Evolutionary conservation across 768 basidiomycete species (phyloP).

Genomic region (Russula sp.): DNA sequence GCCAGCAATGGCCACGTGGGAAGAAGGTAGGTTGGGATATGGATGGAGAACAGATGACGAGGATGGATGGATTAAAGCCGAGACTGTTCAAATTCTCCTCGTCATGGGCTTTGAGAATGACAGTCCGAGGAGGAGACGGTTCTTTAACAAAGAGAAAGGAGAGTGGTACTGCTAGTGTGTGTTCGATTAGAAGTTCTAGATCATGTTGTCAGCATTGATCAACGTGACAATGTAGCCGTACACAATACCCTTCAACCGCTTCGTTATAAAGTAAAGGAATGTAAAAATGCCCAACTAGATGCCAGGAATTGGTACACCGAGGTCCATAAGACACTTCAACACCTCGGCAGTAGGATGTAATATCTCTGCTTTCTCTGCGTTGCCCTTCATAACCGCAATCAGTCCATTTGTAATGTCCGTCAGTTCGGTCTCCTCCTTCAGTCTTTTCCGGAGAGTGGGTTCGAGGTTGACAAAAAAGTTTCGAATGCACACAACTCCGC

Average conservation of each 20-base stretch:
- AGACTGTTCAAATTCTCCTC: too few relatives aligned
- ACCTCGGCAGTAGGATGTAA: conserved; percentile 45
- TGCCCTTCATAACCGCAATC: conserved; percentile 39
- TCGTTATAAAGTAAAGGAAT: not conserved
- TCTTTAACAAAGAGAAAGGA: not conserved
- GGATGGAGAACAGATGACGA: not conserved
- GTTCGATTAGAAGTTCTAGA: not conserved
- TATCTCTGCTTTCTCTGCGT: conserved; percentile 34
- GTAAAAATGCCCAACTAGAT: not conserved
- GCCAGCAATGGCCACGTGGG: not conserved
- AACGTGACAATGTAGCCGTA: not conserved
- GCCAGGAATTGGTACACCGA: conserved; percentile 11
- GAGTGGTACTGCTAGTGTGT: not conserved
- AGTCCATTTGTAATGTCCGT: conserved; percentile 50
- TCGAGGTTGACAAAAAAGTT: conserved; percentile 52
- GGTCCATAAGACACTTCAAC: conserved; percentile 36
- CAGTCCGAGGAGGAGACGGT: not conserved
- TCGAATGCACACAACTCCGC: conserved; percentile 66
- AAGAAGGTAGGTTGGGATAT: not conserved
- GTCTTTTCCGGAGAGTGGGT: conserved; percentile 31
- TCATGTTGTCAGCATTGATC: not conserved
- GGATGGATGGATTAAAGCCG: not conserved
- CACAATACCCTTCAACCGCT: not conserved
- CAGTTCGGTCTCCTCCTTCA: conserved; percentile 46
- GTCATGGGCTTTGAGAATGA: too few relatives aligned